Evolutionary conservation across 2,329 filamentous ascomycete genomes (phyloP), one percentile per base, ranked within the genome.

Genomic region (Fusarium solani-melongenae): DNA sequence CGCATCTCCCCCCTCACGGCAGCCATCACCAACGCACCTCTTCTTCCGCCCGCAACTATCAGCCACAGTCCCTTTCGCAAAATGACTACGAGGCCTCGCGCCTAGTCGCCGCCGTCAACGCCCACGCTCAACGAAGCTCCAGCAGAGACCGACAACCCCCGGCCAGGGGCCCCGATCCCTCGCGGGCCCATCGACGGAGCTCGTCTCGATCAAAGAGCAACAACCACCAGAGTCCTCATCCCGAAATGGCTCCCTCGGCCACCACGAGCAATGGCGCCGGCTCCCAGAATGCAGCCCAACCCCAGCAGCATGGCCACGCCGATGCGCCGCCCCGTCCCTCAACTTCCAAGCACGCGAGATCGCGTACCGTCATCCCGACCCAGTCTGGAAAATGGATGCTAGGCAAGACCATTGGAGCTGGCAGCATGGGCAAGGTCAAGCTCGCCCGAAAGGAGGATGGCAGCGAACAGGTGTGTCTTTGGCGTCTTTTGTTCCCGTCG

Each of bases 351-450:
- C 87, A 87, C 75, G 85, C 87, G 68, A 88, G 88, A 75, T 88
- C 90, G 63, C 88, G 91, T 78, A 98, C 96, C 14, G 96, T 94
- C 44, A 97, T 99, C 80, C 94, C 93, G 60, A 95, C 95, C 4
- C 92, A 93, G 55, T 95, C 95, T 14, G 96, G 96, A 66, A 94
- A 95, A 86, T 99, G 96, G 95, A 91, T 95, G 64, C 87, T 99
- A 61, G 96, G 96, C 68, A 98, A 98, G 87, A 98, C 96, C 5
- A 96, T 99, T 78, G 96, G 96, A 69, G 95, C 95, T 62, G 96
- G 96, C 59, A 98, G 96, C 83, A 99, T 99, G 96, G 96, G 96
- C 74, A 98, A 98, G 83, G 96, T 99, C 72, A 98, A 98, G 85
- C 87, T 99, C 75, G 96, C 96, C 27, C 94, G 94, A 78, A 97